These are phyloP conservation scores for Lepiota venenata DNA, from an alignment of 768 basidiomycete species.

Conservation along the genomic window DNA sequence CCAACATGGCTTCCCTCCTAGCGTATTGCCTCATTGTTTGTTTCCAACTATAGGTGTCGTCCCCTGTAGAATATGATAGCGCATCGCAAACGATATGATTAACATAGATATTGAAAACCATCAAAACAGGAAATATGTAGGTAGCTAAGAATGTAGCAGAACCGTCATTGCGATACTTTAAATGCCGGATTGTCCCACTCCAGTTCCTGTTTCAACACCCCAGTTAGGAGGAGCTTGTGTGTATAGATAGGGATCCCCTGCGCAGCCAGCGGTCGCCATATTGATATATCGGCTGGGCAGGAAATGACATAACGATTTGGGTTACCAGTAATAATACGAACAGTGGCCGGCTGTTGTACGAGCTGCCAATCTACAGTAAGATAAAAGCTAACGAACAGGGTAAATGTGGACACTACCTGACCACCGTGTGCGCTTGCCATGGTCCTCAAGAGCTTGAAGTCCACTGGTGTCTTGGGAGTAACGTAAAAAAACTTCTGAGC, in stretches of 20 bases:
- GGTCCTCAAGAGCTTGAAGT: slow-evolving; percentile 59
- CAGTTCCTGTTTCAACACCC: slow-evolving; percentile 62
- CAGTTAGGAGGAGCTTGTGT: slow-evolving; percentile 63
- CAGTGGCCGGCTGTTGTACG: slow-evolving; percentile 46
- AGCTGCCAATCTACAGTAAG: slow-evolving; percentile 26
- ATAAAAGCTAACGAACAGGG: slow-evolving; percentile 1
- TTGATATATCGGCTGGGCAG: slow-evolving; percentile 54
- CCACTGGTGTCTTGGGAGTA: slow-evolving; percentile 60
- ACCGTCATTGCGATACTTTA: slow-evolving; percentile 20
- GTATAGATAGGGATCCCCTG: slow-evolving; percentile 58
- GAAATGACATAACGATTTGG: slow-evolving; percentile 62
- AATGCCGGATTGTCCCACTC: slow-evolving; percentile 52
- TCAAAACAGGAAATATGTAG: too few relatives aligned
- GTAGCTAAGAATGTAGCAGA: neutral
- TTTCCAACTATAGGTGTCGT: too few relatives aligned
- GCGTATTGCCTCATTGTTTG: too few relatives aligned
- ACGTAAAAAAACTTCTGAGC: slow-evolving; percentile 69
- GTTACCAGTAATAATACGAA: slow-evolving; percentile 49
- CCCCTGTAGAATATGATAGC: too few relatives aligned
- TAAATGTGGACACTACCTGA: slow-evolving; percentile 40
- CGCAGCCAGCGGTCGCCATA: slow-evolving; percentile 60
- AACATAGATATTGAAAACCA: too few relatives aligned
- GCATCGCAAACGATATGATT: too few relatives aligned
- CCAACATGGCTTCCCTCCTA: too few relatives aligned
- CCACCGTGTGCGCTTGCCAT: slow-evolving; percentile 73